These are phyloP conservation scores for Artemisia argyi DNA, from an alignment of 129 eudicot genomes.

Conservation along the genomic window DNA sequence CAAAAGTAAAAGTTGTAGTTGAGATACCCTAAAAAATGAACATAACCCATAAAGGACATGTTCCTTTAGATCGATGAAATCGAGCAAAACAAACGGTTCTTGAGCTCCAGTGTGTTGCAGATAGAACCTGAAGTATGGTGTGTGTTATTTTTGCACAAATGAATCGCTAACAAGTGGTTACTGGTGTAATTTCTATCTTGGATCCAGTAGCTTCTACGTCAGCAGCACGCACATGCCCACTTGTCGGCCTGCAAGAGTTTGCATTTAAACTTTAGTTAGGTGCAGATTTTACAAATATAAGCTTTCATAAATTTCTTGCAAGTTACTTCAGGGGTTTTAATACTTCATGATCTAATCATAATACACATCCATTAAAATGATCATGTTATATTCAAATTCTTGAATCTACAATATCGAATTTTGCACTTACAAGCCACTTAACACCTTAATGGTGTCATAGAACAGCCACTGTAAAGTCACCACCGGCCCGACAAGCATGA, in stretches of 20 bases:
- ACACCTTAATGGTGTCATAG: conserved; percentile 55
- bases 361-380: background rate
- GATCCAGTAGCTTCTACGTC: conserved; percentile 22
- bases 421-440: conserved; percentile 61
- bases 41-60: background rate
- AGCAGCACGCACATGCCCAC: conserved; percentile 45
- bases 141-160: background rate
- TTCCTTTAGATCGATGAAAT: conserved; percentile 1
- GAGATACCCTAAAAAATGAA: background rate
- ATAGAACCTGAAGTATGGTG: background rate
- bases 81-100: conserved; percentile 1
- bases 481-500: conserved; percentile 60
- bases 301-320: background rate
- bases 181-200: conserved; percentile 18
- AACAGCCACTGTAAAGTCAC: conserved; percentile 64
- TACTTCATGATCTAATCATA: background rate
- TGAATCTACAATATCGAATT: background rate
- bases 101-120: conserved; percentile 4
- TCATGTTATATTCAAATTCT: background rate
- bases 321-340: no score
- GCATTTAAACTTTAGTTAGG: conserved; percentile 13
- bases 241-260: conserved; percentile 55
- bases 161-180: conserved; percentile 6
- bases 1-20: background rate
- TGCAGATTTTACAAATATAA: background rate